Evolutionary conservation across 495 filamentous ascomycete genomes (phyloP).

Genomic region (Tuber calosporum): DNA sequence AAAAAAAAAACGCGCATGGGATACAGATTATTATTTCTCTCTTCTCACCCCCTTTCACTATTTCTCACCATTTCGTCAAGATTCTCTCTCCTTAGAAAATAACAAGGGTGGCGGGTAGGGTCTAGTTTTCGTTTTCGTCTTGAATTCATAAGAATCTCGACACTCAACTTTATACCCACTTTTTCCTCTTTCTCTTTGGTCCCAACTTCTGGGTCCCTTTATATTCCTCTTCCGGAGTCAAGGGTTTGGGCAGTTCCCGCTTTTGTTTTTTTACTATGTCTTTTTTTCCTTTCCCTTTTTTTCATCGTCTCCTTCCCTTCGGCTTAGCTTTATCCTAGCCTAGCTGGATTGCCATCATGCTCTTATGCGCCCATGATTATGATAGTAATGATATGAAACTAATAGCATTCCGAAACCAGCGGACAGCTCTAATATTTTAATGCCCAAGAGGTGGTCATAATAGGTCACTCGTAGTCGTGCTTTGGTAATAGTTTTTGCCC

Average conservation of each 20-base stretch:
- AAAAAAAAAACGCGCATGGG: slow-evolving; percentile 19
- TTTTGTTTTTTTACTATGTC: slow-evolving; percentile 23
- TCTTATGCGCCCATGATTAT: slow-evolving; percentile 6
- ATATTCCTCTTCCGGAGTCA: not conserved
- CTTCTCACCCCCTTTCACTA: slow-evolving; percentile 11
- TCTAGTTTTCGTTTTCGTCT: slow-evolving; percentile 19
- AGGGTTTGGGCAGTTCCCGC: not conserved
- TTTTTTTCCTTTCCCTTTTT: slow-evolving; percentile 1
- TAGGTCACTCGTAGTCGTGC: not conserved
- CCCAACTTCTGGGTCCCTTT: not conserved
- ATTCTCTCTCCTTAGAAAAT: slow-evolving; percentile 34
- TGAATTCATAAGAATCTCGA: slow-evolving; percentile 7
- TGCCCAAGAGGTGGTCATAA: not conserved
- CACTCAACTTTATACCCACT: not conserved
- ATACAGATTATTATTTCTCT: slow-evolving; percentile 28
- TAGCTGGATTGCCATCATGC: not conserved
- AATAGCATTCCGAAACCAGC: not conserved
- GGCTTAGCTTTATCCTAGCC: not conserved
- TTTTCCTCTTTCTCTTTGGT: not conserved
- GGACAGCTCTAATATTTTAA: not conserved
- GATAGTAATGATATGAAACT: slow-evolving; percentile 11
- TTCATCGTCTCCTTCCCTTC: not conserved
- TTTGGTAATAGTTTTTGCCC: not conserved
- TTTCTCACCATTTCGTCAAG: slow-evolving; percentile 28
- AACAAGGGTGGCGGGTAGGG: slow-evolving; percentile 34